These are phyloP conservation scores for Chaetoceros muelleri DNA, from an alignment of 108 stramenopile species.

Conservation along the genomic window DNA sequence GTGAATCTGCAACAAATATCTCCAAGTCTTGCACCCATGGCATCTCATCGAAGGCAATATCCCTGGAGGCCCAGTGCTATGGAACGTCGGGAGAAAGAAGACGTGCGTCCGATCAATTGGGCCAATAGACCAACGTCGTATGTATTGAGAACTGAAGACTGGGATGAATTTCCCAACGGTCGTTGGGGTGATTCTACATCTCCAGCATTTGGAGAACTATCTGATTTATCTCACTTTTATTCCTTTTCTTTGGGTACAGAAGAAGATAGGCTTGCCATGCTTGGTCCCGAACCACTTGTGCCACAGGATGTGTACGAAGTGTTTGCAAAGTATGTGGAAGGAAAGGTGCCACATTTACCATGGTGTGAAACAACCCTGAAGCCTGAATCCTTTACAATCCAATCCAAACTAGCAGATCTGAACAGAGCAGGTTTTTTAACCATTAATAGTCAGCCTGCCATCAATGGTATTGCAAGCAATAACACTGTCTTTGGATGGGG, in stretches of 20 bases:
- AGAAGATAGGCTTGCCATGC: constrained; percentile 85
- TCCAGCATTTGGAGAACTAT: constrained; percentile 91
- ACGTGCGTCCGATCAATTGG: constrained; percentile 96
- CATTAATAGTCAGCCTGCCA: constrained; percentile 91
- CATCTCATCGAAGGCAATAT: constrained; percentile 22
- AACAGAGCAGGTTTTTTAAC: constrained; percentile 88
- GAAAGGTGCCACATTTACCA: constrained; percentile 80
- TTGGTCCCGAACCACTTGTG: constrained; percentile 70
- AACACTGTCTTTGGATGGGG: constrained; percentile 92
- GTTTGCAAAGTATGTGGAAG: constrained; percentile 88
- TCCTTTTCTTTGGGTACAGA: constrained; percentile 68
- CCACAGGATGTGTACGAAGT: constrained; percentile 85
- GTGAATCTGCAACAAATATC: background rate
- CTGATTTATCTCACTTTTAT: constrained; percentile 80
- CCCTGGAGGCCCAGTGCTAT: constrained; percentile 77
- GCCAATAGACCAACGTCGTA: constrained; percentile 93
- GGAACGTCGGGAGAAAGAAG: constrained; percentile 61
- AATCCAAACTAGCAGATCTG: constrained; percentile 55
- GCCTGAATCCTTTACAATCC: constrained; percentile 81
- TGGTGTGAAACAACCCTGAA: constrained; percentile 96
- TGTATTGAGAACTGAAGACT: constrained; percentile 86
- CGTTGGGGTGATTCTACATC: constrained; percentile 88
- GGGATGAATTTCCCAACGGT: constrained; percentile 95
- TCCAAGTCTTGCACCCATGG: constrained; percentile 5
- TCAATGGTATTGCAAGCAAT: constrained; percentile 73